These are phyloP conservation scores for Hypericum androsaemum DNA, from an alignment of 345 rosid species.

Conservation along the genomic window DNA sequence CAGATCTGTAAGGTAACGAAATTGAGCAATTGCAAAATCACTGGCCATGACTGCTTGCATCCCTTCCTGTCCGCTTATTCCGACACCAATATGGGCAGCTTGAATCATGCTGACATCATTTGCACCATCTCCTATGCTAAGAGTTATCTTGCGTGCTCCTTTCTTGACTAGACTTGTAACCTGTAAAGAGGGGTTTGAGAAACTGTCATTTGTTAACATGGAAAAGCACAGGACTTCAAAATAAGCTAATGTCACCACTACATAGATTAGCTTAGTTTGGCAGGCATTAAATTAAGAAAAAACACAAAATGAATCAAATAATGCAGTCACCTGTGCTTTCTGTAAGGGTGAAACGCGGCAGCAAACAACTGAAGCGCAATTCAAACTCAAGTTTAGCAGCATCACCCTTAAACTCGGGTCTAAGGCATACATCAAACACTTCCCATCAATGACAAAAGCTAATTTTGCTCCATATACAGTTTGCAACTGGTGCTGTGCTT, in stretches of 20 bases:
- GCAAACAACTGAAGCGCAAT: slow-evolving; percentile 93
- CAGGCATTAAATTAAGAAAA: slow-evolving; percentile 6
- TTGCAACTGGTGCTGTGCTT: slow-evolving; percentile 55
- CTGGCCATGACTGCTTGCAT: slow-evolving; percentile 99
- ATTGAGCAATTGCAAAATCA: slow-evolving; percentile 99
- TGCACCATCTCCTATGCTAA: slow-evolving; percentile 99
- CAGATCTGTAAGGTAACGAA: slow-evolving; percentile 82
- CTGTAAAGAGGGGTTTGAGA: slow-evolving; percentile 24
- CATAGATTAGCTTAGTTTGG: no score
- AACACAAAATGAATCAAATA: slow-evolving; percentile 5
- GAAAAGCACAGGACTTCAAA: no score
- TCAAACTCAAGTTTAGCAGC: slow-evolving; percentile 87
- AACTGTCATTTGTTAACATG: no score
- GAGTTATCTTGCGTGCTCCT: slow-evolving; percentile 94
- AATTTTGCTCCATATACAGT: slow-evolving; percentile 66
- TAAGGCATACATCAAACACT: slow-evolving; percentile 92
- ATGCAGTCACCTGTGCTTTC: slow-evolving; percentile 78
- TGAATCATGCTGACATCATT: slow-evolving; percentile 99
- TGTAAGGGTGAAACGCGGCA: slow-evolving; percentile 98
- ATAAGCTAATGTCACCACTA: no score
- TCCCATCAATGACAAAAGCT: slow-evolving; percentile 87
- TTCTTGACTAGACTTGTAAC: slow-evolving; percentile 93
- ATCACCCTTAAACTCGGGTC: slow-evolving; percentile 78
- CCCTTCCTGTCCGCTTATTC: slow-evolving; percentile 98
- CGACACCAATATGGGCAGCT: slow-evolving; percentile 98